phyloP scores from a whole-genome alignment of 768 basidiomycete species.

The Nidularia pulvinata region DNA sequence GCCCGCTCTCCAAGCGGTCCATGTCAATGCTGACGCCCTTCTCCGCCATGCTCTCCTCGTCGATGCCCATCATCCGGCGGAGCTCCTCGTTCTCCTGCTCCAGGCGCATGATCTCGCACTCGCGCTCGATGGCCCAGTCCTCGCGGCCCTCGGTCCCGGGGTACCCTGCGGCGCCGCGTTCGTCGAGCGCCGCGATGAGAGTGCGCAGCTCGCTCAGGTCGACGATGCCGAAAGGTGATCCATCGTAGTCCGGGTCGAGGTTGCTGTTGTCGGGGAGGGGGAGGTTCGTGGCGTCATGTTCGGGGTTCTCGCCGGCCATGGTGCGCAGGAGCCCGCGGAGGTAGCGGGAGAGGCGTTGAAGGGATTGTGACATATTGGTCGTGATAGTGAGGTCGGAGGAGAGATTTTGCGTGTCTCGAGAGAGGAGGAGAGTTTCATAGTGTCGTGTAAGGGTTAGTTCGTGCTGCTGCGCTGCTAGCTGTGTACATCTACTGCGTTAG shows the following conservation, averaged over 20 bases:
- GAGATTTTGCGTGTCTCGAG: slow-evolving; percentile 57
- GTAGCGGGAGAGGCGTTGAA: slow-evolving; percentile 70
- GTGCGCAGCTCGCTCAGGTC: slow-evolving; percentile 37
- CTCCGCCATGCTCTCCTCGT: slow-evolving; percentile 48
- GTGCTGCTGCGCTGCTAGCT: slow-evolving; percentile 93
- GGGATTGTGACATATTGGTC: slow-evolving; percentile 59
- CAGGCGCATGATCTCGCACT: slow-evolving; percentile 81
- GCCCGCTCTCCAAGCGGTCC: slow-evolving; percentile 41
- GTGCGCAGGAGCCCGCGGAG: slow-evolving; percentile 74
- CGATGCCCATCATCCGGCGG: slow-evolving; percentile 75
- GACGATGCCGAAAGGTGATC: slow-evolving; percentile 19
- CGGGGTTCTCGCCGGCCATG: slow-evolving; percentile 60
- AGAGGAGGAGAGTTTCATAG: slow-evolving; percentile 80
- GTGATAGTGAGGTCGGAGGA: slow-evolving; percentile 58
- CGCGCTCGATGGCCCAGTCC: slow-evolving; percentile 91
- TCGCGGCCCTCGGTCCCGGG: slow-evolving; percentile 37
- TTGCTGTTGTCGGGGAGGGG: slow-evolving; percentile 27
- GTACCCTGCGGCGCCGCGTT: slow-evolving; percentile 18
- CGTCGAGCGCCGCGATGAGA: slow-evolving; percentile 42
- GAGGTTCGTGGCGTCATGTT: background rate
- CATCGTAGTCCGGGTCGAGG: slow-evolving; percentile 34
- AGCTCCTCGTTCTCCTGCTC: slow-evolving; percentile 84
- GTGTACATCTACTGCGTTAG: background rate
- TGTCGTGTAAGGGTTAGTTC: slow-evolving; percentile 86
- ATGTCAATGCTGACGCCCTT: slow-evolving; percentile 54